Evolutionary conservation across 371 early-diverging fungal species (phyloP).

Genomic region (Phascolomyces articulosus): DNA sequence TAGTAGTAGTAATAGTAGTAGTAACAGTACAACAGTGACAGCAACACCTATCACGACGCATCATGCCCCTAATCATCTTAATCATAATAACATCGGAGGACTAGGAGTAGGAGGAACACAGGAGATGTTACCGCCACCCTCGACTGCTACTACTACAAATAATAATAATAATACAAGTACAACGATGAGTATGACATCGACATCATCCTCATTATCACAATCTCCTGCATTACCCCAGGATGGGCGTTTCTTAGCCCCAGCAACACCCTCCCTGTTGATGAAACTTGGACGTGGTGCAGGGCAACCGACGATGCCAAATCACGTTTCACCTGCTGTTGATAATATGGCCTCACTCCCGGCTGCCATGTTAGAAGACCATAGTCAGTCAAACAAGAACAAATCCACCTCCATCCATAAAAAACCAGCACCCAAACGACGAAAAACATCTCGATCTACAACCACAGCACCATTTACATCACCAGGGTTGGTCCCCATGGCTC

Average conservation of each 20-base stretch:
- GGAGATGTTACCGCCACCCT: slow-evolving; percentile 6
- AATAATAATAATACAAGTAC: too few species aligned
- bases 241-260: slow-evolving; percentile 42
- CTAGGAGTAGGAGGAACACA: too few species aligned
- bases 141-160: slow-evolving; percentile 14
- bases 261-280: slow-evolving; percentile 71
- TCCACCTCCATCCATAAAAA: background rate
- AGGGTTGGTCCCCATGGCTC: slow-evolving; percentile 21
- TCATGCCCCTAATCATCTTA: slow-evolving; percentile 11
- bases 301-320: slow-evolving; percentile 1
- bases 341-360: slow-evolving; percentile 42
- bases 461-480: slow-evolving; percentile 28
- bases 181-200: too few species aligned
- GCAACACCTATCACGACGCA: slow-evolving; percentile 10
- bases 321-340: slow-evolving; percentile 26
- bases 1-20: background rate
- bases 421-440: slow-evolving; percentile 23
- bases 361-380: slow-evolving; percentile 33
- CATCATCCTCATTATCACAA: slow-evolving; percentile 5
- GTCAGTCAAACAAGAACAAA: background rate
- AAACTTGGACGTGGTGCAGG: slow-evolving; percentile 51
- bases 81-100: background rate
- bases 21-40: background rate
- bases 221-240: slow-evolving; percentile 10
- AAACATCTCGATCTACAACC: slow-evolving; percentile 16